Evolutionary conservation across 2,329 filamentous ascomycete species (phyloP).

Genomic region (Alternaria brassicae): DNA sequence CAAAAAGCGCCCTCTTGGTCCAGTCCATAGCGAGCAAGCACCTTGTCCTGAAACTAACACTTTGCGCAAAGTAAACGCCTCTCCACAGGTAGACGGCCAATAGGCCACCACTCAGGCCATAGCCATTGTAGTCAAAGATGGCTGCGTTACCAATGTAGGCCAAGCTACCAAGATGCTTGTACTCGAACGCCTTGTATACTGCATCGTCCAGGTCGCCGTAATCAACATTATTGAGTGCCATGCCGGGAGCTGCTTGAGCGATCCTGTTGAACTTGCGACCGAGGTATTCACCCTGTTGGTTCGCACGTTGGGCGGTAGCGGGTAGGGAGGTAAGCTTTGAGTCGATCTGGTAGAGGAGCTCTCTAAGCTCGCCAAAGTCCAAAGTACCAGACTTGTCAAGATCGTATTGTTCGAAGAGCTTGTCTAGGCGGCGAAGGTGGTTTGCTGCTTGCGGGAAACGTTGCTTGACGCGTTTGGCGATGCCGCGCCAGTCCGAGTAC

Average conservation of each 20-base stretch:
- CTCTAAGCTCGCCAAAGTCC: constrained; percentile 89
- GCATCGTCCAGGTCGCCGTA: constrained; percentile 92
- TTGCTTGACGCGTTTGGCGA: constrained; percentile 82
- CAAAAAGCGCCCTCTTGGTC: constrained; percentile 95
- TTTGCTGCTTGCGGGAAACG: constrained; percentile 89
- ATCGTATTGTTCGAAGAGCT: constrained; percentile 90
- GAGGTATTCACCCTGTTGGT: constrained; percentile 94
- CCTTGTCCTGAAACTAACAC: constrained; percentile 89
- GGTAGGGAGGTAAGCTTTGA: constrained; percentile 92
- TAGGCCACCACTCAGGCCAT: constrained; percentile 80
- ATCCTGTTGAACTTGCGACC: constrained; percentile 94
- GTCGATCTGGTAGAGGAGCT: constrained; percentile 91
- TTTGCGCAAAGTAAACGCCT: constrained; percentile 96
- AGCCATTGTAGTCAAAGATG: constrained; percentile 86
- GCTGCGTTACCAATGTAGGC: constrained; percentile 97
- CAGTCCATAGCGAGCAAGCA: constrained; percentile 96
- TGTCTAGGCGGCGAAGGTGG: constrained; percentile 88
- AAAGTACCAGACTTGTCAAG: constrained; percentile 91
- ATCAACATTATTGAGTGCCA: constrained; percentile 79
- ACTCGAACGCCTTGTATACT: constrained; percentile 93
- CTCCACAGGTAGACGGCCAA: constrained; percentile 96
- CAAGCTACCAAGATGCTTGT: constrained; percentile 86
- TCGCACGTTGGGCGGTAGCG: constrained; percentile 92
- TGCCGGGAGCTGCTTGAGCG: constrained; percentile 75
- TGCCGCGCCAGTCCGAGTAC: constrained; percentile 85